Evolutionary conservation across 345 rosid genomes (phyloP).

Genomic region (Lepidium africanum): DNA sequence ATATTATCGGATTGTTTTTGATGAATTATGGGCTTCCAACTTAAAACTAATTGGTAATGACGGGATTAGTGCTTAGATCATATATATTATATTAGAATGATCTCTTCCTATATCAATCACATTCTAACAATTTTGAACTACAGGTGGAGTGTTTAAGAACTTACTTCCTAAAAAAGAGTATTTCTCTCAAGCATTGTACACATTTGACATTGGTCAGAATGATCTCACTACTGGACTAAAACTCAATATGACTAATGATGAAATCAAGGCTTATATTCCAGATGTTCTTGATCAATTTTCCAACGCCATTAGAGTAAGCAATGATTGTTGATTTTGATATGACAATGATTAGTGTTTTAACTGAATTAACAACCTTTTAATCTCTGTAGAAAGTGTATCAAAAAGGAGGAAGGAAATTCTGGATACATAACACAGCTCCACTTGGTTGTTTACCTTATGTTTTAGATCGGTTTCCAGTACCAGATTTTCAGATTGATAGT

Average conservation of each 20-base stretch:
- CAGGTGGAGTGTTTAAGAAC: constrained; percentile 31
- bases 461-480: constrained; percentile 36
- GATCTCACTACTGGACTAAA: constrained; percentile 61
- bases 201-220: constrained; percentile 66
- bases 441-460: constrained; percentile 60
- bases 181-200: constrained; percentile 45
- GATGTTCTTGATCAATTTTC: constrained; percentile 38
- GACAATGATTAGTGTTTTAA: background rate
- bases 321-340: background rate
- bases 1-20: too few relatives aligned
- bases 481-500: constrained; percentile 32
- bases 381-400: constrained; percentile 33
- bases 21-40: too few relatives aligned
- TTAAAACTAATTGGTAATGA: too few relatives aligned
- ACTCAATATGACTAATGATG: constrained; percentile 49
- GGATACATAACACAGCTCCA: constrained; percentile 80
- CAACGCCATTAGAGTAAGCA: constrained; percentile 34
- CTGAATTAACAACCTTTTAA: background rate
- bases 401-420: constrained; percentile 48
- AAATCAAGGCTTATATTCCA: constrained; percentile 56
- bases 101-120: too few relatives aligned
- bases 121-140: too few relatives aligned
- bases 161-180: constrained; percentile 44
- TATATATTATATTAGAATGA: too few relatives aligned
- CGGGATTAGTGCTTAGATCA: too few relatives aligned